Percentiles rank a stretch among this genome's conserved stretches.
Conservation (phyloP, 345 rosid genomes). For the Aegle marmelos region DNA sequence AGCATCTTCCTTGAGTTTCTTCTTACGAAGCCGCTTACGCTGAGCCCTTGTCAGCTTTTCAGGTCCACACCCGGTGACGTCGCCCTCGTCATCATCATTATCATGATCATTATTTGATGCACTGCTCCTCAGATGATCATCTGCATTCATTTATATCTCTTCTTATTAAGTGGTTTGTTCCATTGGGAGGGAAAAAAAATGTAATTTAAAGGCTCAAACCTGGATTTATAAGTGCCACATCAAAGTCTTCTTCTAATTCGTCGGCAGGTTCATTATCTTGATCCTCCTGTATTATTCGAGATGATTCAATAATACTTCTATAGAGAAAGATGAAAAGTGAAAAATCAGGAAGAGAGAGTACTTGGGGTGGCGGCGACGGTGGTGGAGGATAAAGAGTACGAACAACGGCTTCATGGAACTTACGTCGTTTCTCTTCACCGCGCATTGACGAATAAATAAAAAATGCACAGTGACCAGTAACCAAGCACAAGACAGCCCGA, state of each 20-base stretch:
- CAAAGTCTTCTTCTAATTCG: conserved; percentile 15
- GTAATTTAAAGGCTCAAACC: conserved; percentile 24
- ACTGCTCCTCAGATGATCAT: conserved; percentile 29
- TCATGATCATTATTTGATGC: conserved; percentile 19
- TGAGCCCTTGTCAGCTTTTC: conserved; percentile 62
- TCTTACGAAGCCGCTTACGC: conserved; percentile 73
- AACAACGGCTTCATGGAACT: conserved; percentile 64
- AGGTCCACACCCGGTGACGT: conserved; percentile 9
- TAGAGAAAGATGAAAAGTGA: neutral
- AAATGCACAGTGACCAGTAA: neutral
- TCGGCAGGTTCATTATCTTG: conserved; percentile 16
- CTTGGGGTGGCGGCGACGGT: conserved; percentile 27
- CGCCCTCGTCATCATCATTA: neutral
- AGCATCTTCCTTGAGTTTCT: conserved; percentile 59
- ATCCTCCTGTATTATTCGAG: conserved; percentile 10
- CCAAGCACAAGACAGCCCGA: neutral
- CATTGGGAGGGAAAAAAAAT: neutral
- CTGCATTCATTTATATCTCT: conserved; percentile 27
- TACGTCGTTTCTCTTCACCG: conserved; percentile 59
- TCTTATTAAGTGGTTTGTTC: neutral
- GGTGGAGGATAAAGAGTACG: conserved; percentile 57
- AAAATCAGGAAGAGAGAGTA: conserved; percentile 12
- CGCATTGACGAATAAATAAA: conserved; percentile 17
- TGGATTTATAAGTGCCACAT: conserved; percentile 40
- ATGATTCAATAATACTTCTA: neutral